Evolutionary conservation across 1,139 yeast species (phyloP).

Genomic region (Kluyveromyces marxianus): DNA sequence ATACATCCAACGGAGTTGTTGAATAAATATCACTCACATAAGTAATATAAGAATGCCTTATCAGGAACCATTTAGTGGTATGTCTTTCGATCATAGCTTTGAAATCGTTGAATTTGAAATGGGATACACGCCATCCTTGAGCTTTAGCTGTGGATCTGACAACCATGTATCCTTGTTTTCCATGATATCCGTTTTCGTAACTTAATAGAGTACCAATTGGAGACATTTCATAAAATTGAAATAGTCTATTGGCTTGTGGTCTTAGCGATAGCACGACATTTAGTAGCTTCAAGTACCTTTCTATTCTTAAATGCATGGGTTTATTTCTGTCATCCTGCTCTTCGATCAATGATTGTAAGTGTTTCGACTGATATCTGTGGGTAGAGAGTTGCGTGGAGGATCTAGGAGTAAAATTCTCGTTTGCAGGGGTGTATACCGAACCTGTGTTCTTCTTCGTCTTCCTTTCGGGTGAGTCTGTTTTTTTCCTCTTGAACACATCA

Average conservation of each 20-base stretch:
- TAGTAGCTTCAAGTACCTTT: slow-evolving; percentile 56
- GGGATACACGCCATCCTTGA: slow-evolving; percentile 96
- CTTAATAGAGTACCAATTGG: slow-evolving; percentile 80
- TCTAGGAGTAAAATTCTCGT: slow-evolving; percentile 6
- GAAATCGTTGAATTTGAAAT: slow-evolving; percentile 70
- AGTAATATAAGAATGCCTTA: slow-evolving; percentile 76
- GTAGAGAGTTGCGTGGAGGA: slow-evolving; percentile 19
- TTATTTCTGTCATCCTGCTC: slow-evolving; percentile 22
- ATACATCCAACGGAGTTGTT: slow-evolving; percentile 85
- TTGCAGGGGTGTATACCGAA: not conserved
- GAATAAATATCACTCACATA: slow-evolving; percentile 82
- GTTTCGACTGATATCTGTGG: slow-evolving; percentile 23
- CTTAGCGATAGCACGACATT: slow-evolving; percentile 54
- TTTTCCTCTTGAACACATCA: slow-evolving; percentile 11
- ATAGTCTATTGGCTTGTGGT: slow-evolving; percentile 74
- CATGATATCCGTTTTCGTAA: slow-evolving; percentile 72
- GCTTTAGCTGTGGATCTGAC: slow-evolving; percentile 76
- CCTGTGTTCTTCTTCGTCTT: slow-evolving; percentile 1
- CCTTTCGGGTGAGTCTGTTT: not conserved
- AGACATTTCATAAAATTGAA: slow-evolving; percentile 83
- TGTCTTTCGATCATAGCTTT: slow-evolving; percentile 84
- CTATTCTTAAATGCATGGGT: slow-evolving; percentile 36
- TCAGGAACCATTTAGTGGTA: slow-evolving; percentile 84
- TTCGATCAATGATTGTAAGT: slow-evolving; percentile 26
- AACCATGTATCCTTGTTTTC: slow-evolving; percentile 83